Percentiles rank a stretch among this genome's conserved stretches.
These are phyloP conservation scores for Cutaneotrichosporon arboriforme DNA, from an alignment of 1,284 basidiomycete species.

Conservation along the genomic window DNA sequence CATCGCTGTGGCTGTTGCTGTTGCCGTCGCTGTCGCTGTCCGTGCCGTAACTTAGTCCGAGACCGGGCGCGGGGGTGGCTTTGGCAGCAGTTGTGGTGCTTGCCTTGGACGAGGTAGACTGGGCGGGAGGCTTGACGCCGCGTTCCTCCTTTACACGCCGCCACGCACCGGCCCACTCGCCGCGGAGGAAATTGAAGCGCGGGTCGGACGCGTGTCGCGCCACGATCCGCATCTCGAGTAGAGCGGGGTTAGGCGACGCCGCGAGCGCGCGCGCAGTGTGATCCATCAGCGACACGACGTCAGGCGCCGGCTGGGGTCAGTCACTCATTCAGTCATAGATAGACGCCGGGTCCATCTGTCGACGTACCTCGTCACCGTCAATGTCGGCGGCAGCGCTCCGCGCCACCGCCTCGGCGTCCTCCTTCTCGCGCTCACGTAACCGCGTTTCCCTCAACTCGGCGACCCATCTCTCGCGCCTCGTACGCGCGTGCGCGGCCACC, in stretches of 20 bases:
- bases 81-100: background rate
- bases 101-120: background rate
- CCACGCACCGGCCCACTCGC: slow-evolving; percentile 66
- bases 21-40: slow-evolving; percentile 26
- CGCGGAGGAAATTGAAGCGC: slow-evolving; percentile 70
- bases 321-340: background rate
- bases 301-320: slow-evolving; percentile 58
- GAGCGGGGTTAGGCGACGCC: slow-evolving; percentile 64
- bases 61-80: too few relatives aligned
- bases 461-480: slow-evolving; percentile 61
- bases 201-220: slow-evolving; percentile 68
- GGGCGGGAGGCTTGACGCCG: slow-evolving; percentile 14
- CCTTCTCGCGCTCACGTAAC: slow-evolving; percentile 50
- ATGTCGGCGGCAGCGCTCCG: slow-evolving; percentile 49
- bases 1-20: slow-evolving; percentile 9
- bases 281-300: slow-evolving; percentile 62
- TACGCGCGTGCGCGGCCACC: slow-evolving; percentile 57
- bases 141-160: slow-evolving; percentile 9
- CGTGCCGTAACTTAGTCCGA: slow-evolving; percentile 18
- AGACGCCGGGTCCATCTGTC: background rate
- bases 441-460: slow-evolving; percentile 61
- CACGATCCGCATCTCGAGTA: slow-evolving; percentile 79
- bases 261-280: slow-evolving; percentile 65
- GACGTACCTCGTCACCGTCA: slow-evolving; percentile 53
- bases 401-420: slow-evolving; percentile 66